Percentiles rank a stretch among this genome's conserved stretches.
phyloP scores from a whole-genome alignment of 1,139 yeast genomes.

The Yamadazyma atmosphaerica region DNA sequence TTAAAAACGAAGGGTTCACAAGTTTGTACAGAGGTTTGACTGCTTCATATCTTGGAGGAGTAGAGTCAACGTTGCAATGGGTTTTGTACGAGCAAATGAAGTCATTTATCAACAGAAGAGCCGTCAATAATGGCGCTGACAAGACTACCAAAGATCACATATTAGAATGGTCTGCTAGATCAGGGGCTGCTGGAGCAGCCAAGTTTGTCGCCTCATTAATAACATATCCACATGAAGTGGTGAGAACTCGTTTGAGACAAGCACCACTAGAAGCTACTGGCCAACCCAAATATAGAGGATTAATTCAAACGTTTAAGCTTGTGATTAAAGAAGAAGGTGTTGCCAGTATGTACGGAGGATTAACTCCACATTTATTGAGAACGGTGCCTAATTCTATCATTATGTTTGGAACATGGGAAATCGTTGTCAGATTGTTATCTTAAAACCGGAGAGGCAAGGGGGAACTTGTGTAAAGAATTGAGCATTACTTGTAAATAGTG shows the following conservation, averaged over 20 bases:
- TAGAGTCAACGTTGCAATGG: conserved; percentile 95
- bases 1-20: conserved; percentile 72
- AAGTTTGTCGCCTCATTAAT: conserved; percentile 88
- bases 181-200: conserved; percentile 98
- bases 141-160: conserved; percentile 63
- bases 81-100: conserved; percentile 95
- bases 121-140: conserved; percentile 38
- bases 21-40: conserved; percentile 88
- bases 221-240: conserved; percentile 97
- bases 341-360: conserved; percentile 92
- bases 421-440: conserved; percentile 72
- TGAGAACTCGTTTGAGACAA: conserved; percentile 92
- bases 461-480: conserved; percentile 7
- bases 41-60: conserved; percentile 93
- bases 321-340: conserved; percentile 90
- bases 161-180: conserved; percentile 90
- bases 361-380: conserved; percentile 93
- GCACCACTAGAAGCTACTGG: conserved; percentile 80
- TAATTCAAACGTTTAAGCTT: conserved; percentile 80
- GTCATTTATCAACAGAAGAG: conserved; percentile 58
- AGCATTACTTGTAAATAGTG: conserved; percentile 13
- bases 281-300: conserved; percentile 82
- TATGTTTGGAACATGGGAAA: conserved; percentile 99
- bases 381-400: conserved; percentile 98
- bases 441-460: no score